A percentile compares a stretch with the other conserved stretches of the same genome.
These are phyloP conservation scores for Umbelopsis sp. DNA, from an alignment of 192 early-diverging fungal genomes.

Conservation along the genomic window DNA sequence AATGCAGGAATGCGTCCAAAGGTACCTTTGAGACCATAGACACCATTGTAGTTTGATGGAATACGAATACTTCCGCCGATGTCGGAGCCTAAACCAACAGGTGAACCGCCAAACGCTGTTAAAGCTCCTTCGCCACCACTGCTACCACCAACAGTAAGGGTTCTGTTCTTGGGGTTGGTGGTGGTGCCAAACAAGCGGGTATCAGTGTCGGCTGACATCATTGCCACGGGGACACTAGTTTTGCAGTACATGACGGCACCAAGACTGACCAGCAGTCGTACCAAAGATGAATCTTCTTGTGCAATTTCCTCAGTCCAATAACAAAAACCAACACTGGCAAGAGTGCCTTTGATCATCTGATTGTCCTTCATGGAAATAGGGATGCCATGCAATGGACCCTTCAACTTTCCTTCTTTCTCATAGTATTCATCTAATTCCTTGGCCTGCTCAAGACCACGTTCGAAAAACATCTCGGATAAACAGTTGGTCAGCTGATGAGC, in stretches of 20 bases:
- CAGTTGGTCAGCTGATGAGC: constrained; percentile 10
- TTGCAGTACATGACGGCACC: constrained; percentile 11
- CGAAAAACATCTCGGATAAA: constrained; percentile 8
- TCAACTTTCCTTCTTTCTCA: constrained; percentile 1
- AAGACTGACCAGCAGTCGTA: background rate
- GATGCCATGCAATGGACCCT: constrained; percentile 3
- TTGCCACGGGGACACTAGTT: background rate
- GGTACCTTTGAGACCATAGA: background rate
- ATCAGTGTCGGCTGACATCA: constrained; percentile 7
- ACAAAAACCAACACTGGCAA: background rate
- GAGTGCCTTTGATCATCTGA: background rate
- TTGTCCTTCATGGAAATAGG: constrained; percentile 15
- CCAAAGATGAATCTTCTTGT: background rate
- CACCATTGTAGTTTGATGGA: background rate
- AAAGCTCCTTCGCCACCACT: constrained; percentile 17
- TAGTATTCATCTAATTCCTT: constrained; percentile 1
- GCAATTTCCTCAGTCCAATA: background rate
- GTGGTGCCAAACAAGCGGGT: background rate
- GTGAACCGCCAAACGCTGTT: constrained; percentile 1
- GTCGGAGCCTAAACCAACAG: constrained; percentile 16
- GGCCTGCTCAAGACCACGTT: background rate
- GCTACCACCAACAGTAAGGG: constrained; percentile 6
- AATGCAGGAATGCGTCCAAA: background rate
- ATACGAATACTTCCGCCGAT: constrained; percentile 18
- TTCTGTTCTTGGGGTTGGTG: background rate